Evolutionary conservation across 176 grass and related monocot species (phyloP).

Genomic region (Urochloa ruziziensis): DNA sequence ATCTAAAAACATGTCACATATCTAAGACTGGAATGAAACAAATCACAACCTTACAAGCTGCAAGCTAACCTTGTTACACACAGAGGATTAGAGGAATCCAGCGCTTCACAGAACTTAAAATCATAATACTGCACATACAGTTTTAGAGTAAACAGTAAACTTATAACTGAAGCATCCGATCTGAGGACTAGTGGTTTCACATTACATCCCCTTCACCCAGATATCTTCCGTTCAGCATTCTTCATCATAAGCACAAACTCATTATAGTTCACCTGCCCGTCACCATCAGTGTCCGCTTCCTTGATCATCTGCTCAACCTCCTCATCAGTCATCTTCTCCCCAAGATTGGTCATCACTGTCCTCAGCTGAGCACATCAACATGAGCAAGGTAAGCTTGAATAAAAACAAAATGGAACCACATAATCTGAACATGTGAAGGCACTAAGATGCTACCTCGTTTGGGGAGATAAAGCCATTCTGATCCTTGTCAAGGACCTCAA

Average conservation of each 20-base stretch:
- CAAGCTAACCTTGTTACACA: not conserved
- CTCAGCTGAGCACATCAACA: slow-evolving; percentile 44
- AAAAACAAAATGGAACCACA: not conserved
- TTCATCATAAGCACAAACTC: slow-evolving; percentile 80
- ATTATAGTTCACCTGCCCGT: slow-evolving; percentile 63
- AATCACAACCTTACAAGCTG: not conserved
- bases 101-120: not conserved
- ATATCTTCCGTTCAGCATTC: slow-evolving; percentile 44
- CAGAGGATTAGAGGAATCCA: not conserved
- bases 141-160: slow-evolving; percentile 6
- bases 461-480: slow-evolving; percentile 81
- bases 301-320: slow-evolving; percentile 75
- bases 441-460: slow-evolving; percentile 39
- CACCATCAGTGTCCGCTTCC: slow-evolving; percentile 63
- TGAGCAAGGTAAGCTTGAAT: not conserved
- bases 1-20: not conserved
- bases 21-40: not conserved
- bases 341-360: slow-evolving; percentile 72
- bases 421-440: not conserved
- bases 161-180: not conserved
- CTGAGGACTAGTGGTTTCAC: not conserved
- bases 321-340: slow-evolving; percentile 62
- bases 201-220: slow-evolving; percentile 16
- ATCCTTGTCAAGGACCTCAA: slow-evolving; percentile 78
- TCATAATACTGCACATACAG: slow-evolving; percentile 17